These are phyloP conservation scores for Pseudophaeomoniella oleicola DNA, from an alignment of 2,329 filamentous ascomycete species.

Conservation along the genomic window DNA sequence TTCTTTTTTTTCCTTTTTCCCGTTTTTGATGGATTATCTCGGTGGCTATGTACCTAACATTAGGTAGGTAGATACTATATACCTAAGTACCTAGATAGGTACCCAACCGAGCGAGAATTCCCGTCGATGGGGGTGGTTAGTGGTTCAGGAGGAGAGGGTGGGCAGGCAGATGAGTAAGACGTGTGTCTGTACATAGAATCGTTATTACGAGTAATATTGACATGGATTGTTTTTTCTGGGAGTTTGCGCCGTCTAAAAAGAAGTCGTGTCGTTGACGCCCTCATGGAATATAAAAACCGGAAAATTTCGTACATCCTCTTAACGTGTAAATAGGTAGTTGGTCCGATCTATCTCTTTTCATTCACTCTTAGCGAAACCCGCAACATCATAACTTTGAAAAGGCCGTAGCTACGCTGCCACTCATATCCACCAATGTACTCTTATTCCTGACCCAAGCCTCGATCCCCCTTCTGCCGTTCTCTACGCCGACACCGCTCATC, in stretches of 20 bases:
- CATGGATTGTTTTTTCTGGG: too few species aligned
- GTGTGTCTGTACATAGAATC: too few species aligned
- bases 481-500: constrained; percentile 71
- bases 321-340: constrained; percentile 4
- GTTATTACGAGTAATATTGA: too few species aligned
- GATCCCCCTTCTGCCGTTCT: constrained; percentile 69
- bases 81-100: too few species aligned
- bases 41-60: too few species aligned
- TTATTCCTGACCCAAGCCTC: constrained; percentile 76
- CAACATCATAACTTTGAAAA: constrained; percentile 61
- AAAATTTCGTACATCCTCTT: neutral
- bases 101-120: too few species aligned
- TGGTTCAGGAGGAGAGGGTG: too few species aligned
- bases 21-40: neutral
- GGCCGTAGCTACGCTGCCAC: constrained; percentile 52
- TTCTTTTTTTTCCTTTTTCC: constrained; percentile 2
- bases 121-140: too few species aligned
- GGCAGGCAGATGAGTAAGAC: too few species aligned
- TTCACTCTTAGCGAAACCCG: constrained; percentile 6
- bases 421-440: constrained; percentile 75
- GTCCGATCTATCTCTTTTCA: constrained; percentile 4
- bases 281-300: neutral
- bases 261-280: too few species aligned
- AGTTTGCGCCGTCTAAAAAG: too few species aligned
- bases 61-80: too few species aligned